phyloP scores from a whole-genome alignment of 2,329 filamentous ascomycete genomes.

The Epicoccum nigrum region DNA sequence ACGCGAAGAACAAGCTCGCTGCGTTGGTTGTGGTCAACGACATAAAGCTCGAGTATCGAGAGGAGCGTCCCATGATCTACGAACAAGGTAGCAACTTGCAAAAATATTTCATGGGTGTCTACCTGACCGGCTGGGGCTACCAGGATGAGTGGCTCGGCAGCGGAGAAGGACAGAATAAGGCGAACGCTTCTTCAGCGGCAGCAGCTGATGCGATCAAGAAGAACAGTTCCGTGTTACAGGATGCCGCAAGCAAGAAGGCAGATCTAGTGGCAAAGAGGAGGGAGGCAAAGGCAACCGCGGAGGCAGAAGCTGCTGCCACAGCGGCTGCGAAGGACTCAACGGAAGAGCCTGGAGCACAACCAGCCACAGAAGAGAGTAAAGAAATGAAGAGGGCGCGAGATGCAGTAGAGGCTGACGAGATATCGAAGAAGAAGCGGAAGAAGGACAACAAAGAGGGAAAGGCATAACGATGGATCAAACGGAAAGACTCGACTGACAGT shows the following conservation, averaged over 20 bases:
- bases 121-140: conserved; percentile 72
- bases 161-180: conserved; percentile 70
- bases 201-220: conserved; percentile 66
- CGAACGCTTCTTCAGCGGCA: conserved; percentile 71
- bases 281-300: conserved; percentile 22
- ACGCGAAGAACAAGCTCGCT: conserved; percentile 49
- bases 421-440: conserved; percentile 10
- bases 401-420: not conserved
- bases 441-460: conserved; percentile 5
- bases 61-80: conserved; percentile 60
- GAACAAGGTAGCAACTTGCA: conserved; percentile 55
- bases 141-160: conserved; percentile 65
- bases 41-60: conserved; percentile 52
- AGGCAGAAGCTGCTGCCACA: conserved; percentile 14
- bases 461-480: not conserved
- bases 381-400: conserved; percentile 12
- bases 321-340: not conserved
- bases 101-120: conserved; percentile 68
- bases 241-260: conserved; percentile 29
- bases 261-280: conserved; percentile 27
- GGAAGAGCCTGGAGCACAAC: not conserved
- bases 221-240: conserved; percentile 23
- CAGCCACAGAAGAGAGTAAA: not conserved
- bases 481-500: not conserved
- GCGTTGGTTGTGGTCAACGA: conserved; percentile 41